Evolutionary conservation across 495 filamentous ascomycete genomes (phyloP), one percentile per base, ranked within the genome.

Genomic region (Neurospora discreta): DNA sequence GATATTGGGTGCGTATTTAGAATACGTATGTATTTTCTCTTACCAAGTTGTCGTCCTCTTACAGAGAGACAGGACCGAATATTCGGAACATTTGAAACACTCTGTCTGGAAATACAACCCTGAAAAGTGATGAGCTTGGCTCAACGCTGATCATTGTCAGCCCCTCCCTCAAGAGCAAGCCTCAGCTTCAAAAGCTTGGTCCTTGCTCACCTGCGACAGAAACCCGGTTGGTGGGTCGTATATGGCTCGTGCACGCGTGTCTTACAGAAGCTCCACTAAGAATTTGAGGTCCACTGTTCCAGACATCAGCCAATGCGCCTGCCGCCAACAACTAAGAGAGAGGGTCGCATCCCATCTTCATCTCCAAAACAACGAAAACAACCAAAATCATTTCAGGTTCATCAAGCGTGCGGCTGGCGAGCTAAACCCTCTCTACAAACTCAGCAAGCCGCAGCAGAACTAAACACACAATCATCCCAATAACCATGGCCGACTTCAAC

Each of bases 401-500:
- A 33, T 30, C 52, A 60, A 60, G 52, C 52, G 52, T 60, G 26
- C 26, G 52, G 52, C 52, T 70, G 23, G 69, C 39, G 30, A 44
- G 39, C 39, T n/a, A 43, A 15, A 10, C 42, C 36, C n/a, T 18
- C 26, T n/a, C 20, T 23, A 18, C 36, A 42, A 36, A 39, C 9
- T 23, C 39, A 15, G 18, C 13, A 70, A 69, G 65, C 65, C 20
- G 39, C 68, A 23, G 41, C 33, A 40, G 23, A 38, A 39, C 26
- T 5, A 13, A 16, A 18, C 23, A 16, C 40, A 36, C n/a, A n/a
- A n/a, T n/a, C n/a, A 36, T 39, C 6, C 15, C 41, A 40, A 69
- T 52, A 77, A 85, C 78, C 23, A 88, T 89, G 86, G 80, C 86
- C 67, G 82, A 87, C 73, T 87, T 88, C 71, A 82, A 82, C 60